phyloP scores from a whole-genome alignment of 2,329 filamentous ascomycete genomes.

The Zasmidium angulare region DNA sequence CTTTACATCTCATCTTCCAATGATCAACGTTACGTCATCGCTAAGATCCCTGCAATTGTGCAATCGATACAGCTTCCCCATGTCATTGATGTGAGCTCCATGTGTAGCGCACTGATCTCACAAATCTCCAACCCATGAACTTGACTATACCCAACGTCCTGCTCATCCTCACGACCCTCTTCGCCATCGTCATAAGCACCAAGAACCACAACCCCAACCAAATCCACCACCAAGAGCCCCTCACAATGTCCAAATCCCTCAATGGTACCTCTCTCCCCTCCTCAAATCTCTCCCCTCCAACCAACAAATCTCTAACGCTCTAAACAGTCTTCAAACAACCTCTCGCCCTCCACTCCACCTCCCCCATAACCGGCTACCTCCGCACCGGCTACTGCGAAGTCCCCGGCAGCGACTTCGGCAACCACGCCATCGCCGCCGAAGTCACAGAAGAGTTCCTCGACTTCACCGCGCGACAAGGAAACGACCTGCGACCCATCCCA shows the following conservation, averaged over 20 bases:
- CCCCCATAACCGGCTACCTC: constrained; percentile 61
- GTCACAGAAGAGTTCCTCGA: constrained; percentile 62
- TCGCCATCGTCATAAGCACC: constrained; percentile 5
- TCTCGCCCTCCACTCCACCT: constrained; percentile 57
- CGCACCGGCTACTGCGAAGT: constrained; percentile 62
- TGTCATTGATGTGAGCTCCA: too few species aligned
- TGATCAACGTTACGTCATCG: constrained; percentile 1
- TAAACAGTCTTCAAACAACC: constrained; percentile 57
- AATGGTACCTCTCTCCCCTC: constrained; percentile 24
- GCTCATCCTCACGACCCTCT: too few species aligned
- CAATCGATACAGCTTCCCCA: too few species aligned
- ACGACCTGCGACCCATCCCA: constrained; percentile 53
- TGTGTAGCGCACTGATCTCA: too few species aligned
- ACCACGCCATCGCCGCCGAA: constrained; percentile 60
- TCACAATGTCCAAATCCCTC: constrained; percentile 37
- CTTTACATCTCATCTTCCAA: background rate
- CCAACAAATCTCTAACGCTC: constrained; percentile 11
- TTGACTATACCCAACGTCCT: background rate
- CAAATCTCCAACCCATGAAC: constrained; percentile 2
- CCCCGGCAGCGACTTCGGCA: constrained; percentile 55
- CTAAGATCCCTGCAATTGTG: constrained; percentile 1
- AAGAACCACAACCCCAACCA: constrained; percentile 16
- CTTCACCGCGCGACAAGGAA: constrained; percentile 59
- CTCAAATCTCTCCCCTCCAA: background rate
- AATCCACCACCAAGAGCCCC: constrained; percentile 15